Base-by-base conservation (phyloP, 2,329 filamentous ascomycete genomes). In the Botryotinia calthae region DNA sequence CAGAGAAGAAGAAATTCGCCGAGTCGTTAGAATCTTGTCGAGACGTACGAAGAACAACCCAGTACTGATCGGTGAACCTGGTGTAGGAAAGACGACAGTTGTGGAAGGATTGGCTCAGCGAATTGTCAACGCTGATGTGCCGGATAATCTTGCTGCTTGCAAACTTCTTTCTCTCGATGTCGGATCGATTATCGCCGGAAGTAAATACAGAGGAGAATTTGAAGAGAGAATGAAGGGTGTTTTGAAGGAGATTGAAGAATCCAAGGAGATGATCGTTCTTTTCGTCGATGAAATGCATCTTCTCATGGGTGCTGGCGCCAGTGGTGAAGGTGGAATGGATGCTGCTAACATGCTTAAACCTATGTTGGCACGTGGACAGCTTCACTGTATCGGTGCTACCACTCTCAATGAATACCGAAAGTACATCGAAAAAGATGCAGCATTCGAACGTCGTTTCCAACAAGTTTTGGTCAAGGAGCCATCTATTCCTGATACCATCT, bases 181-280 rank as follows among this genome's bases (percentile, higher is more conserved):
- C 65, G 96, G 96, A 79, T 93, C 95, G 37, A 86, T 99, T 73
- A 95, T 99, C 76, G 96, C 96, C 73, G 96, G 96, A 77, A 98
- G 94, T 88, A 99, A 99, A 84, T 99, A 97, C 85, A 91, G 96
- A 67, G 96, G 96, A 85, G 96, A 99, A 82, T 99, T 99, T 74
- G 96, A 99, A 82, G 96, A 99, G 86, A 90, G 96, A 78, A 98
- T 99, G 95, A 99, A 99, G 88, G 95, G 95, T 72, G 96, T 99
- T 8, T 84, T 99, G 79, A 99, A 98, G 83, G 96, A 99, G 84
- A 97, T 99, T 73, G 89, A 95, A 78, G 91, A 97, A 72, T 94
- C 94, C 69, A 97, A 96, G 82, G 95, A 98, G 73, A 97, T 95
- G 86, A 98, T 99, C 80, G 92, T 99, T 70, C 90, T 99, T 75